phyloP scores from a whole-genome alignment of 495 filamentous ascomycete genomes.

The Poronia punctata region DNA sequence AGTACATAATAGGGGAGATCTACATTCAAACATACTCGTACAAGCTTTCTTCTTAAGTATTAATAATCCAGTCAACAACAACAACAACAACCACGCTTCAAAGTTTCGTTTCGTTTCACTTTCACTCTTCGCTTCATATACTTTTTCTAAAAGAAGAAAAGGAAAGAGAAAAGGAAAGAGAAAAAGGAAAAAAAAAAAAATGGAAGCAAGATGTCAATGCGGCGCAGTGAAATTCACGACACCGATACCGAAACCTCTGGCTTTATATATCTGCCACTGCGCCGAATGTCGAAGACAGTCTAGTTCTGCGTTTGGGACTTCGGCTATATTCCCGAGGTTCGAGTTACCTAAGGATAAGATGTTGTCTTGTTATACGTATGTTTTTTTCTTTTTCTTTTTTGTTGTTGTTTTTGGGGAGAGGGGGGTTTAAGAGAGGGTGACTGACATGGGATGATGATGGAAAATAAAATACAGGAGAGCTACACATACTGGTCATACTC shows the following conservation, averaged over 20 bases:
- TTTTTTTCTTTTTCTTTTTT: slow-evolving; percentile 4
- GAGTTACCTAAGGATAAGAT: slow-evolving; percentile 37
- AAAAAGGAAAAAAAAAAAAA: slow-evolving; percentile 6
- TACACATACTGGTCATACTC: slow-evolving; percentile 37
- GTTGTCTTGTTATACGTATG: slow-evolving; percentile 42
- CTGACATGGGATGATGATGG: neutral
- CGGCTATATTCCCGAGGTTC: slow-evolving; percentile 60
- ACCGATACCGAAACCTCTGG: slow-evolving; percentile 46
- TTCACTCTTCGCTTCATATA: too few species aligned
- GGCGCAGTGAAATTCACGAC: slow-evolving; percentile 55
- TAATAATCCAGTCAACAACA: too few species aligned
- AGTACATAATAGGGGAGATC: too few species aligned
- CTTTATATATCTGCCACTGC: slow-evolving; percentile 65
- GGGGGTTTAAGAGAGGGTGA: neutral
- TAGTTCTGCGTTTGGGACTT: slow-evolving; percentile 59
- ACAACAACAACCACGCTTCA: too few species aligned
- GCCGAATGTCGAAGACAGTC: slow-evolving; percentile 59
- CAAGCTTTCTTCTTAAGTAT: too few species aligned
- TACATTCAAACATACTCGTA: too few species aligned
- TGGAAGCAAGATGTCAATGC: slow-evolving; percentile 59
- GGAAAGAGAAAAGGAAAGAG: neutral
- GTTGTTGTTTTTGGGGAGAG: too few species aligned
- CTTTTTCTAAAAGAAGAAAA: neutral
- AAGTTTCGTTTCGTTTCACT: too few species aligned
- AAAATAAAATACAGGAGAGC: slow-evolving; percentile 30